These are phyloP conservation scores for Pythium monospermum DNA, from an alignment of 352 stramenopile species.

Conservation along the genomic window DNA sequence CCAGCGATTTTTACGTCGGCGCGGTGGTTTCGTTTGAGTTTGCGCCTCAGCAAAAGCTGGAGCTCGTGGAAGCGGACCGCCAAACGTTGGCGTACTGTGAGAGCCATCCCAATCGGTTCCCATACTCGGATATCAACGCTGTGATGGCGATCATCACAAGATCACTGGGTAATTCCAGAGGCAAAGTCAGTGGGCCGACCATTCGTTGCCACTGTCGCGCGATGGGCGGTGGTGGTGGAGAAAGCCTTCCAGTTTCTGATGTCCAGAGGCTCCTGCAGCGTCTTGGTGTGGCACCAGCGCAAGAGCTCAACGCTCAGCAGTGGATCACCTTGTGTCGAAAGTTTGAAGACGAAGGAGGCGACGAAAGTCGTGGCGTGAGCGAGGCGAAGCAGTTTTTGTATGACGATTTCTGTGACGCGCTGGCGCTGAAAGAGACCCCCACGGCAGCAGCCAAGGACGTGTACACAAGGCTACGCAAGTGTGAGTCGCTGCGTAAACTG, in stretches of 20 bases:
- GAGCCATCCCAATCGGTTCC: constrained; percentile 60
- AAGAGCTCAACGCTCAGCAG: constrained; percentile 56
- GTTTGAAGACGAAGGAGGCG: constrained; percentile 21
- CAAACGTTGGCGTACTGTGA: constrained; percentile 79
- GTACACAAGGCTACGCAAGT: constrained; percentile 4
- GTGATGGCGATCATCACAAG: constrained; percentile 25
- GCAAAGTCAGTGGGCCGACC: neutral
- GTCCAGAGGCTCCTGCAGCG: constrained; percentile 28
- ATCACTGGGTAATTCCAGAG: neutral
- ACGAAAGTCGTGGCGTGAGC: constrained; percentile 5
- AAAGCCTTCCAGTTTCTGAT: constrained; percentile 18
- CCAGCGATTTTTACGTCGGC: constrained; percentile 68
- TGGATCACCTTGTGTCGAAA: constrained; percentile 50
- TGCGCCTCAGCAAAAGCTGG: constrained; percentile 56
- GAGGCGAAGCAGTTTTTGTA: constrained; percentile 30
- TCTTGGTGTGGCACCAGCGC: constrained; percentile 2
- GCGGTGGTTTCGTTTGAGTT: constrained; percentile 67
- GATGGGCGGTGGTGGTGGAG: constrained; percentile 17
- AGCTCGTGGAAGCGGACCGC: constrained; percentile 67
- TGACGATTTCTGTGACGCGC: constrained; percentile 58
- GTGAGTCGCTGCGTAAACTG: constrained; percentile 1
- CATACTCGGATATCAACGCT: constrained; percentile 40
- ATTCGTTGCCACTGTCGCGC: constrained; percentile 38
- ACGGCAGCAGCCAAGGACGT: neutral
- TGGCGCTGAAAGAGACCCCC: constrained; percentile 9